phyloP scores from a whole-genome alignment of 169 alveolate genomes.

The Eimeria maxima region DNA sequence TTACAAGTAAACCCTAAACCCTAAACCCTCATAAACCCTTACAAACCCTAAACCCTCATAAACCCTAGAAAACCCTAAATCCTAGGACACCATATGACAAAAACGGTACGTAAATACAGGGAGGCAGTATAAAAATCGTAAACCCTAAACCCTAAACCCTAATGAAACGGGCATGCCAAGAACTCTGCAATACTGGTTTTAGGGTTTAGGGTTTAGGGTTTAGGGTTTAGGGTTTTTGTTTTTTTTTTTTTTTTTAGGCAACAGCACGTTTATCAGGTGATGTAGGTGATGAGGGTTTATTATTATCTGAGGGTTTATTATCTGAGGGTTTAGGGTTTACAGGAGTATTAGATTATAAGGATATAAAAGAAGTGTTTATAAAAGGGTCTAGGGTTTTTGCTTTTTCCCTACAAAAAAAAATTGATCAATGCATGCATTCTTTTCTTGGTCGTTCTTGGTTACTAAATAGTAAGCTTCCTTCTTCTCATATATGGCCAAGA shows the following conservation, averaged over 20 bases:
- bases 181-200: not conserved
- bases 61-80: not conserved
- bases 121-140: not conserved
- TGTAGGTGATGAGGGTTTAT: too few relatives aligned
- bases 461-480: conserved; percentile 26
- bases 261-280: too few relatives aligned
- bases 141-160: conserved; percentile 8
- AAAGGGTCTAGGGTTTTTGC: conserved; percentile 19
- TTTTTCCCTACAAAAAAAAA: conserved; percentile 11
- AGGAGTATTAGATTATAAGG: not conserved
- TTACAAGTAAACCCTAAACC: not conserved
- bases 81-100: not conserved
- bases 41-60: not conserved
- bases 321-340: too few relatives aligned
- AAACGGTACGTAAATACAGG: too few relatives aligned
- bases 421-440: conserved; percentile 7
- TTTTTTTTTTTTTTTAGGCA: too few relatives aligned
- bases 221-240: too few relatives aligned
- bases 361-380: not conserved
- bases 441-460: conserved; percentile 59
- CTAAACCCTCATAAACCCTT: conserved; percentile 35
- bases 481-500: conserved; percentile 47
- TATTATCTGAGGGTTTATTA: too few relatives aligned
- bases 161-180: not conserved
- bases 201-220: too few relatives aligned